Base-by-base conservation (phyloP, 371 early-diverging fungal genomes). In the Smittium mucronatum region DNA sequence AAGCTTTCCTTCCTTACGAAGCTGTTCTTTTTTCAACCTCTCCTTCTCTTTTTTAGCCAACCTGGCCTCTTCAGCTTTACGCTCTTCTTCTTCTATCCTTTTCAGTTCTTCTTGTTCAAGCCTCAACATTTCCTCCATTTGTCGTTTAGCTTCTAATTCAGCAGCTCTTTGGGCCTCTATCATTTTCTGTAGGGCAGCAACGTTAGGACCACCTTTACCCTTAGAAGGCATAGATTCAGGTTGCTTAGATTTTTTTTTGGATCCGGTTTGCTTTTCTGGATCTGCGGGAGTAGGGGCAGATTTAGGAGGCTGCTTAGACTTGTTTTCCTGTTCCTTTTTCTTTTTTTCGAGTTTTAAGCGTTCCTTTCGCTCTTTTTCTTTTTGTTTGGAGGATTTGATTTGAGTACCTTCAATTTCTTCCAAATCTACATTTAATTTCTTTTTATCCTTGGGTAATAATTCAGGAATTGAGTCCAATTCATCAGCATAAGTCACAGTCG, bases 1-100 rank as follows among this genome's bases (percentile, higher is more conserved):
- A 35, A 93, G 84, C 75, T 94, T 94, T 64, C 98, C 97, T 67
- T 91, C 88, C 76, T 89, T 93, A 66, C 88, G 88, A 59, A 94
- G 85, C 78, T 94, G 92, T 70, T 97, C 98, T 57, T 86, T 85
- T 79, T 89, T 91, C 36, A 83, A 82, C 86, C 88, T 87, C 72
- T 85, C 86, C 74, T 93, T 88, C 78, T 89, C 89, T 71, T 88
- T 89, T 73, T 77, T 78, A 35, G 74, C 82, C 72, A 86, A 77
- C 1, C 84, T 80, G 31, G 85, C 92, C 71, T 88, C 88, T 74
- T 84, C 85, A 69, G 81, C 81, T 29, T 79, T 76, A 29, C 82
- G 75, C 69, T 76, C 78, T 69, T 82, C 84, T 68, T 84, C 85
- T 75, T 89, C 82, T 67, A 75, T 60, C 58, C 73, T 57, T n/a